phyloP scores from a whole-genome alignment of 106 monocot species.

The Narthecium ossifragum region DNA sequence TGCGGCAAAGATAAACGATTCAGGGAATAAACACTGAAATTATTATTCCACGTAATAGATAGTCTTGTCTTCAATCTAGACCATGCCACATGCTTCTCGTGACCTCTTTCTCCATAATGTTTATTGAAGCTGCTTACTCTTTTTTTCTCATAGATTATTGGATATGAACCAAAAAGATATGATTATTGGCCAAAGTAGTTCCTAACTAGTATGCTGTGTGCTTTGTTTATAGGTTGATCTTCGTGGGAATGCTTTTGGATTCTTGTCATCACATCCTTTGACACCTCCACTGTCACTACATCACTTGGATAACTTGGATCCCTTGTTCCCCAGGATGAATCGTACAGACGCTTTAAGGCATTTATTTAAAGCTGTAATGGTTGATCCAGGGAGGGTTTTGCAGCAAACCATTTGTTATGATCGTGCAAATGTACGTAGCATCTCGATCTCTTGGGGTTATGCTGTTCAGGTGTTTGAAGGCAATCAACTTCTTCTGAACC shows the following conservation, averaged over 20 bases:
- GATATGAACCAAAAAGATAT: neutral
- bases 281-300: constrained; percentile 69
- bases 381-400: constrained; percentile 50
- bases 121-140: constrained; percentile 1
- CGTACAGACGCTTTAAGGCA: constrained; percentile 31
- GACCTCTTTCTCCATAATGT: too few relatives aligned
- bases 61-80: too few relatives aligned
- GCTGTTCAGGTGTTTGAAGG: constrained; percentile 66
- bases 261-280: constrained; percentile 73
- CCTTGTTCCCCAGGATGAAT: constrained; percentile 63
- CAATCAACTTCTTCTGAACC: constrained; percentile 50
- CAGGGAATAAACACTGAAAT: too few relatives aligned
- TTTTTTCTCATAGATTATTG: neutral
- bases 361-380: constrained; percentile 40
- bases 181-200: neutral
- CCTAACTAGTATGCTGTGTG: neutral
- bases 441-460: constrained; percentile 91
- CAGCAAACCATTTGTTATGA: constrained; percentile 89
- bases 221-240: constrained; percentile 55
- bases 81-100: too few relatives aligned
- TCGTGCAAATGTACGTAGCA: constrained; percentile 9
- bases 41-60: too few relatives aligned
- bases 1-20: too few relatives aligned
- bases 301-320: constrained; percentile 62
- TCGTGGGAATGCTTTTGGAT: constrained; percentile 60